Percentiles rank a stretch among this genome's conserved stretches.
Evolutionary conservation across 1,139 yeast genomes (phyloP).

Genomic region (Yamadazyma trypodendri): DNA sequence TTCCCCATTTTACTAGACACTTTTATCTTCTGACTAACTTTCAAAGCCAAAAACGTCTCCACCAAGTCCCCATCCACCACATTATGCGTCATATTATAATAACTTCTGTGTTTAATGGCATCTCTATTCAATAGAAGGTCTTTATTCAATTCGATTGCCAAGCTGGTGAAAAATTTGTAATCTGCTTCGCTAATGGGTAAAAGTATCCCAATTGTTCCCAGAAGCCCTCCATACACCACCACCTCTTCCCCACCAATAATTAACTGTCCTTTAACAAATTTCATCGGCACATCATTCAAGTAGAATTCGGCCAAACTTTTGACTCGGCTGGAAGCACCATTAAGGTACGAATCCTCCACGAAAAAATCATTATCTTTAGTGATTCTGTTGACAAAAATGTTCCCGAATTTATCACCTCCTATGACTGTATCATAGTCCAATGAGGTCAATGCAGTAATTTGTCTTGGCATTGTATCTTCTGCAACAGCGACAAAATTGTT

Average conservation of each 20-base stretch:
- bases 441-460: conserved; percentile 56
- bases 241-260: conserved; percentile 65
- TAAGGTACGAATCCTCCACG: conserved; percentile 22
- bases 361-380: conserved; percentile 40
- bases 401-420: conserved; percentile 92
- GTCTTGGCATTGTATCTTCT: conserved; percentile 69
- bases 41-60: conserved; percentile 51
- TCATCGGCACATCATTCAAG: conserved; percentile 69
- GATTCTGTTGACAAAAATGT: conserved; percentile 64
- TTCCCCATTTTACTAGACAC: conserved; percentile 58
- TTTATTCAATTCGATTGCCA: conserved; percentile 45
- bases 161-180: conserved; percentile 52
- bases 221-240: conserved; percentile 70
- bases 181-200: conserved; percentile 71
- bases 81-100: conserved; percentile 72
- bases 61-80: conserved; percentile 88
- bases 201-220: conserved; percentile 76
- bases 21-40: conserved; percentile 35
- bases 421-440: conserved; percentile 75
- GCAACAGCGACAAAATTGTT: conserved; percentile 62
- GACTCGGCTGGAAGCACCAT: conserved; percentile 57
- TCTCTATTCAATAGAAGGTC: conserved; percentile 62
- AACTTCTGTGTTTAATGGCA: conserved; percentile 67
- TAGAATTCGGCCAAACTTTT: conserved; percentile 58
- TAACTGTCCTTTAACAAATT: conserved; percentile 54